Evolutionary conservation across 495 filamentous ascomycete genomes (phyloP), one percentile per base, ranked within the genome.

Genomic region (Stereocaulon alpinum): DNA sequence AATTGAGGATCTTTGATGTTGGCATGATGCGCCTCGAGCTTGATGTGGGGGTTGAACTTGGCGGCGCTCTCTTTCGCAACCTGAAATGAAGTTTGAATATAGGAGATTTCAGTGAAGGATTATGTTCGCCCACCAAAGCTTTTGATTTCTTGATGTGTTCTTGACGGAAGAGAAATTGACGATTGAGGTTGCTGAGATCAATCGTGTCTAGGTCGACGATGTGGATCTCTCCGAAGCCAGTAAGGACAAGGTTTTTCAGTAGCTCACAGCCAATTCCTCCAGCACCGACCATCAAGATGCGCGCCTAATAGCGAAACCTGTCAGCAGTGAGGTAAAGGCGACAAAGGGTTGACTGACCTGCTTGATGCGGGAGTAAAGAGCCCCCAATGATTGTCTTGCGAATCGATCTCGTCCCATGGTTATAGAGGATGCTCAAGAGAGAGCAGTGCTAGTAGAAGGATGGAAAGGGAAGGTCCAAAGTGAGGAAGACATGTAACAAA

Each of bases 91-190:
- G 11, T 50, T 44, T 30, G 71, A 44, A 41, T 42, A 51, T 22
- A 9, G 34, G 9, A 44, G 44, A 15, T 27, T 51, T 34, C 11
- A 9, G 14, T 22, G 29, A 55, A 24, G 24, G 27, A 20, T 6
- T 29, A 24, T 22, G 15, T 29, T 42, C 34, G 73, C 86, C 64
- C 77, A 95, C 93, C 73, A 95, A 74, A 60, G 93, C 92, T 69
- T 99, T 99, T 6, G 93, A 81, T 68, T 96, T 96, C 69, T 96
- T 96, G 72, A 99, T 96, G 67, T 99, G 93, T 67, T 97, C 91
- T 66, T 92, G 86, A 47, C 91, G 82, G 73, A 99, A 99, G 51
- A 99, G 84, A 66, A 99, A 99, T 69, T 99, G 93, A 18, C 93
- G 89, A 67, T 99, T 99, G 50, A 99, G 79, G 66, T 99, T 99